Evolutionary conservation across 1,139 yeast species (phyloP).

Genomic region (Yamadazyma kanchanaburiensis): DNA sequence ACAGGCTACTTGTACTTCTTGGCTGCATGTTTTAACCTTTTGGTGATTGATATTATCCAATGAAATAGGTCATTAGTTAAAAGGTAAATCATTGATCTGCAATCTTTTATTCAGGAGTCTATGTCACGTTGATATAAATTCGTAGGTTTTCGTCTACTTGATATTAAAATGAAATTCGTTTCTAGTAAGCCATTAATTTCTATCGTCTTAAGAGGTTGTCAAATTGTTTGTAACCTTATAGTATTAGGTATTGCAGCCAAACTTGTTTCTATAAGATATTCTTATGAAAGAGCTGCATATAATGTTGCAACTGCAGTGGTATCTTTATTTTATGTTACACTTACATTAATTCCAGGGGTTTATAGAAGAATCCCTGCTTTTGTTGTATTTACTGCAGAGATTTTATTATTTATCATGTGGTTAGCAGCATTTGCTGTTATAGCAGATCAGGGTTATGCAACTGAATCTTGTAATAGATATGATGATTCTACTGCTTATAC

Average conservation of each 20-base stretch:
- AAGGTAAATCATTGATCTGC: too few species aligned
- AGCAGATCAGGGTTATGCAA: constrained; percentile 22
- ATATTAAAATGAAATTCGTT: neutral
- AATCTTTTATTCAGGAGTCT: too few species aligned
- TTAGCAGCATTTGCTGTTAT: constrained; percentile 22
- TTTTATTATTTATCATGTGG: constrained; percentile 21
- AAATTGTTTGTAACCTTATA: constrained; percentile 21
- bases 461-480: constrained; percentile 13
- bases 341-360: constrained; percentile 10
- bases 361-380: constrained; percentile 13
- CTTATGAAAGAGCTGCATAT: constrained; percentile 15
- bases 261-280: constrained; percentile 10
- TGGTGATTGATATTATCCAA: too few species aligned
- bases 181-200: constrained; percentile 1
- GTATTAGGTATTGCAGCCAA: constrained; percentile 25
- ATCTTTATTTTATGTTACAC: constrained; percentile 19
- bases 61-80: too few species aligned
- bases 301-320: constrained; percentile 21
- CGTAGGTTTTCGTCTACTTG: too few species aligned
- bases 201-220: constrained; percentile 13
- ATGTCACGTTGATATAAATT: too few species aligned
- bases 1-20: too few species aligned
- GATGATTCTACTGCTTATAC: too few species aligned
- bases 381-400: constrained; percentile 18
- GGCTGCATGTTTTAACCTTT: too few species aligned